Evolutionary conservation across 805 yeast species (phyloP).

Genomic region (Zygotorulaspora danielsina): DNA sequence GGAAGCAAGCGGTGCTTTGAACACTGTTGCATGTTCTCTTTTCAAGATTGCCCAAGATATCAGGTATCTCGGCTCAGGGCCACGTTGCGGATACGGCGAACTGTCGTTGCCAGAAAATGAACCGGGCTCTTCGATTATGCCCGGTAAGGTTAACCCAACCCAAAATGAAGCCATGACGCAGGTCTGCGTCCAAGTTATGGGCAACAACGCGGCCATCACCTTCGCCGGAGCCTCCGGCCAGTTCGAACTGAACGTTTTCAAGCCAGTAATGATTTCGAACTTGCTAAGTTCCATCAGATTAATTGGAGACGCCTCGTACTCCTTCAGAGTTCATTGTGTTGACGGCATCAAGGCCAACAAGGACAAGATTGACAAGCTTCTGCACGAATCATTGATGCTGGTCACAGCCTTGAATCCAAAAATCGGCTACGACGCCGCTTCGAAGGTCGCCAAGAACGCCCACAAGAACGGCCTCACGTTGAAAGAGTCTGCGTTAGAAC

Average conservation of each 20-base stretch:
- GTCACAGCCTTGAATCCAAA: conserved; percentile 98
- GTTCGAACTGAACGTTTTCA: conserved; percentile 96
- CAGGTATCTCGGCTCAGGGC: conserved; percentile 97
- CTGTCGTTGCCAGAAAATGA: conserved; percentile 93
- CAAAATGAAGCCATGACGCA: conserved; percentile 98
- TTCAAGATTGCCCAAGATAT: conserved; percentile 97
- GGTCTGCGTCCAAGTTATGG: conserved; percentile 97
- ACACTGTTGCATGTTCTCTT: conserved; percentile 88
- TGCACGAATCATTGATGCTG: conserved; percentile 95
- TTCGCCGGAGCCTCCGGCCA: conserved; percentile 99
- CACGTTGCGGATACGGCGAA: conserved; percentile 99
- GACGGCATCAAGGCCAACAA: conserved; percentile 89
- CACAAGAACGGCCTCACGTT: conserved; percentile 96
- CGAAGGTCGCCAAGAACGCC: conserved; percentile 97
- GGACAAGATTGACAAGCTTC: conserved; percentile 77
- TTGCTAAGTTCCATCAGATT: conserved; percentile 82
- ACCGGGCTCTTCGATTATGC: conserved; percentile 99
- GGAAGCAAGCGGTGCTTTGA: conserved; percentile 95
- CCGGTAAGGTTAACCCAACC: conserved; percentile 99
- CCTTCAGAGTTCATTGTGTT: conserved; percentile 92
- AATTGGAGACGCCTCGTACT: conserved; percentile 80
- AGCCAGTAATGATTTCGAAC: conserved; percentile 92
- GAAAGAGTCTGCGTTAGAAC: conserved; percentile 90
- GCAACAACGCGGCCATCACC: conserved; percentile 92
- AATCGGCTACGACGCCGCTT: conserved; percentile 96